These are phyloP conservation scores for Sisymbrium irio DNA, from an alignment of 345 rosid genomes.

Conservation along the genomic window DNA sequence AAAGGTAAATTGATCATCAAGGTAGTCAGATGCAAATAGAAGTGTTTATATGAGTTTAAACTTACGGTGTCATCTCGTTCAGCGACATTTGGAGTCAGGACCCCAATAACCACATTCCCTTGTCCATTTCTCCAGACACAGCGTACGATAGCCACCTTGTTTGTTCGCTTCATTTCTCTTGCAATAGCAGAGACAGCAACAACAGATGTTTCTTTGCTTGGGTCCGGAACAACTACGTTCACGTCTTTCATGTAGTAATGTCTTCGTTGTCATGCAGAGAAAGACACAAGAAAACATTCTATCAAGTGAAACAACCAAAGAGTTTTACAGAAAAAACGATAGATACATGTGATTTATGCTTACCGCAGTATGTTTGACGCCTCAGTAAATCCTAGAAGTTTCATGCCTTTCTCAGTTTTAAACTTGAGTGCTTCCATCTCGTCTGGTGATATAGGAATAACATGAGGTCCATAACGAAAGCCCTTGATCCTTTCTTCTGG, in stretches of 20 bases:
- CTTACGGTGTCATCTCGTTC: conserved; percentile 63
- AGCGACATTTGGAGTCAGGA: conserved; percentile 75
- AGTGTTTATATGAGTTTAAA: conserved; percentile 17
- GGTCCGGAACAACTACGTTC: conserved; percentile 74
- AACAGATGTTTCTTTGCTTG: conserved; percentile 57
- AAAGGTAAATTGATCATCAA: conserved; percentile 1
- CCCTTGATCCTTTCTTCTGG: conserved; percentile 96
- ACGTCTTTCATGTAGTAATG: conserved; percentile 97
- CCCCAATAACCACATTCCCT: conserved; percentile 69
- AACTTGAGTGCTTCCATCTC: conserved; percentile 73
- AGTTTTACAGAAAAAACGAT: background rate
- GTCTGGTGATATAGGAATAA: conserved; percentile 80
- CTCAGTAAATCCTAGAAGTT: conserved; percentile 85
- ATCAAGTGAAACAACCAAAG: conserved; percentile 11
- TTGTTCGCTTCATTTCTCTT: conserved; percentile 80
- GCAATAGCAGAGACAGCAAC: conserved; percentile 81
- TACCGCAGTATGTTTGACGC: conserved; percentile 73
- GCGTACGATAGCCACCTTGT: conserved; percentile 76
- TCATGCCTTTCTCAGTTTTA: conserved; percentile 88
- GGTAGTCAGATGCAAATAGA: conserved; percentile 14
- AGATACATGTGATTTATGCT: conserved; percentile 7
- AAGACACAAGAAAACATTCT: conserved; percentile 5
- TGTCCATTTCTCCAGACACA: conserved; percentile 97
- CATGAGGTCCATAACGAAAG: conserved; percentile 90
- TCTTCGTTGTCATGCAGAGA: conserved; percentile 42